Evolutionary conservation across 805 yeast species (phyloP).

Genomic region (Saccharomycopsis oosterbeekiorum): DNA sequence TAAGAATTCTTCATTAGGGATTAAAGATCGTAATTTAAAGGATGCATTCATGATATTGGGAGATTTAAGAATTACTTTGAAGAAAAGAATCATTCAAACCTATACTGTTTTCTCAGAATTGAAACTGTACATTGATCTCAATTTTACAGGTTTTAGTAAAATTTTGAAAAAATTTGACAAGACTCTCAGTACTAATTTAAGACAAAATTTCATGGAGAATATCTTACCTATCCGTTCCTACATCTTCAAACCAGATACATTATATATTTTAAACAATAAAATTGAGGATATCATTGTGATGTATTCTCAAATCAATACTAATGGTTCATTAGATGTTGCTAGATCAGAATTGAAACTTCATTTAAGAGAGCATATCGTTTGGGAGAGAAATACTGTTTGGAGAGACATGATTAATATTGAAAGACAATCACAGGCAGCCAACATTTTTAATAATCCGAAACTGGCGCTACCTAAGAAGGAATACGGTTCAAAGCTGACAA

Average conservation of each 20-base stretch:
- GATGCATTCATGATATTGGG: conserved; percentile 29
- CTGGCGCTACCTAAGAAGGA: not conserved
- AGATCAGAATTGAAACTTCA: conserved; percentile 39
- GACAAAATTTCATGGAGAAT: conserved; percentile 43
- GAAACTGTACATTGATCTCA: conserved; percentile 73
- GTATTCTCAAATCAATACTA: conserved; percentile 41
- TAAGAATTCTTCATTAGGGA: not conserved
- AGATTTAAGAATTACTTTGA: conserved; percentile 34
- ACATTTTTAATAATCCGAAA: conserved; percentile 21
- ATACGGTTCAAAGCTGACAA: conserved; percentile 1
- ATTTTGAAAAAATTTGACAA: conserved; percentile 90
- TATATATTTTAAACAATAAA: conserved; percentile 38
- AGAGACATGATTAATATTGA: conserved; percentile 89
- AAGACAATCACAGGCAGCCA: conserved; percentile 73
- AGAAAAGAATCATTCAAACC: conserved; percentile 51
- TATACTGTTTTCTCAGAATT: conserved; percentile 76
- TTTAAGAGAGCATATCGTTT: conserved; percentile 79
- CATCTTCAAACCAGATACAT: conserved; percentile 44
- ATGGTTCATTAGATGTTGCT: conserved; percentile 34
- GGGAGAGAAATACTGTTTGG: conserved; percentile 98
- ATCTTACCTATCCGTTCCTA: conserved; percentile 39
- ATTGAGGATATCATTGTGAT: conserved; percentile 43
- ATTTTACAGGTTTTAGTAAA: conserved; percentile 81
- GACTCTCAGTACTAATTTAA: conserved; percentile 52
- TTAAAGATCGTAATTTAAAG: conserved; percentile 3